A percentile compares a stretch with the other conserved stretches of the same genome.
phyloP scores from a whole-genome alignment of 208 protist species.

The Kentomonas sorsogonicus region DNA sequence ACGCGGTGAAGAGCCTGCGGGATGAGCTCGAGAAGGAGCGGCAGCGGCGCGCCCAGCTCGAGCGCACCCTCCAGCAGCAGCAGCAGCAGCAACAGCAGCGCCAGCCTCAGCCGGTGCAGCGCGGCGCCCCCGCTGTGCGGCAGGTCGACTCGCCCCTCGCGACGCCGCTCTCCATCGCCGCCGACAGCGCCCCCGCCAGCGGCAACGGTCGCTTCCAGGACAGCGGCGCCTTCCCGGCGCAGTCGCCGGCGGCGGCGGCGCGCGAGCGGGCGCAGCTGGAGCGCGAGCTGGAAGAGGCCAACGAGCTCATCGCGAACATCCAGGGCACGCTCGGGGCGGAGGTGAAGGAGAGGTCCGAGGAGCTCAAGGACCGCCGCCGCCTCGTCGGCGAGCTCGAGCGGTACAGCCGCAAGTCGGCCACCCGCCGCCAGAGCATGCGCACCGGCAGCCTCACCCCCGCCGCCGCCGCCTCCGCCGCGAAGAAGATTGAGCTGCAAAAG shows the following conservation, averaged over 20 bases:
- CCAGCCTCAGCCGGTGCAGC: neutral
- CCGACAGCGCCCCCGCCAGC: neutral
- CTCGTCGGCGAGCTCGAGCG: too few species aligned
- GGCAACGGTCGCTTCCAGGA: conserved; percentile 25
- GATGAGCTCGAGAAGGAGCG: conserved; percentile 23
- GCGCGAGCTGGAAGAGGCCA: conserved; percentile 20
- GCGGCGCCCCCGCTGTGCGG: conserved; percentile 7
- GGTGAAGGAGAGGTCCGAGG: neutral
- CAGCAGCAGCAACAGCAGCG: neutral
- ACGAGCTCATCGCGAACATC: conserved; percentile 20
- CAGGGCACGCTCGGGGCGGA: conserved; percentile 2
- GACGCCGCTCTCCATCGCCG: too few species aligned
- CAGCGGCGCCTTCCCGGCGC: conserved; percentile 24
- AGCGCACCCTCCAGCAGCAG: too few species aligned
- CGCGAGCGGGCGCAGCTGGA: conserved; percentile 19
- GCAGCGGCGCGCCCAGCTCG: too few species aligned
- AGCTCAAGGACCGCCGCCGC: conserved; percentile 2
- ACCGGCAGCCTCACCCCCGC: too few species aligned
- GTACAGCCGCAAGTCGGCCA: too few species aligned
- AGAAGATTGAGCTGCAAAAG: too few species aligned
- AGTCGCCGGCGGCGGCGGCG: conserved; percentile 21
- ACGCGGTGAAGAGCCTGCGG: conserved; percentile 29
- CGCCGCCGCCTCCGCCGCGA: too few species aligned
- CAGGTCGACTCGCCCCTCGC: too few species aligned
- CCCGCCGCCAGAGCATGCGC: too few species aligned